phyloP scores from a whole-genome alignment of 1,284 basidiomycete genomes.

The Acaromyces ingoldii region DNA sequence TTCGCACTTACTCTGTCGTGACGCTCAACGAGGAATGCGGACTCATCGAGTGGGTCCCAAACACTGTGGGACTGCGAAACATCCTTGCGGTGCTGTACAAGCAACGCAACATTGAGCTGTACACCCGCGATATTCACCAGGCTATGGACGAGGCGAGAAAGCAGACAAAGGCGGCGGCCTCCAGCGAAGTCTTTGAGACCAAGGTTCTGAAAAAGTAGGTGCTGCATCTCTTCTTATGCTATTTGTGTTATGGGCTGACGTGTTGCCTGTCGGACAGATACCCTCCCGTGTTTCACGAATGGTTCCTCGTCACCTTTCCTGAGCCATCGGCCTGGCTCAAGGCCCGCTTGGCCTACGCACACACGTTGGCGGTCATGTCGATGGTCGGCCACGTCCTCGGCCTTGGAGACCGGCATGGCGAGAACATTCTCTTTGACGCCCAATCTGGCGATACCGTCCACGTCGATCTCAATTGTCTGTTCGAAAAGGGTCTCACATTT shows the following conservation, averaged over 20 bases:
- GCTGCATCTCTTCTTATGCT: background rate
- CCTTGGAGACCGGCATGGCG: slow-evolving; percentile 95
- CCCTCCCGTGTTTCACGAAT: slow-evolving; percentile 89
- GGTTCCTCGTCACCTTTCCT: slow-evolving; percentile 95
- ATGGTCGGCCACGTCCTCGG: slow-evolving; percentile 98
- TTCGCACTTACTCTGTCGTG: slow-evolving; percentile 81
- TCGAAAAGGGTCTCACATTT: slow-evolving; percentile 82
- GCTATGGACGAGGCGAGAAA: slow-evolving; percentile 62
- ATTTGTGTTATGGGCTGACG: background rate
- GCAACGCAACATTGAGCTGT: slow-evolving; percentile 31
- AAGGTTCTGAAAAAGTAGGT: slow-evolving; percentile 57
- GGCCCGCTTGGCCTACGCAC: slow-evolving; percentile 75
- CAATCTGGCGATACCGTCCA: slow-evolving; percentile 88
- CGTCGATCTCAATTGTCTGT: slow-evolving; percentile 97
- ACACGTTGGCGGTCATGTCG: slow-evolving; percentile 94
- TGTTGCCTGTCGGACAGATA: slow-evolving; percentile 12
- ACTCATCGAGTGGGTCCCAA: slow-evolving; percentile 96
- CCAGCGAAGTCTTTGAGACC: slow-evolving; percentile 61
- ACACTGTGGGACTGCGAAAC: slow-evolving; percentile 79
- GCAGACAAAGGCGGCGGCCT: slow-evolving; percentile 57
- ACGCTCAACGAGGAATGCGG: slow-evolving; percentile 96
- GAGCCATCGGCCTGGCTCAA: slow-evolving; percentile 93
- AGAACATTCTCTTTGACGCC: slow-evolving; percentile 90
- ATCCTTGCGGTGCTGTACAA: slow-evolving; percentile 73
- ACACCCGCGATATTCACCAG: slow-evolving; percentile 58